Base-by-base conservation (phyloP, 345 rosid genomes). In the Populus euphratica region DNA sequence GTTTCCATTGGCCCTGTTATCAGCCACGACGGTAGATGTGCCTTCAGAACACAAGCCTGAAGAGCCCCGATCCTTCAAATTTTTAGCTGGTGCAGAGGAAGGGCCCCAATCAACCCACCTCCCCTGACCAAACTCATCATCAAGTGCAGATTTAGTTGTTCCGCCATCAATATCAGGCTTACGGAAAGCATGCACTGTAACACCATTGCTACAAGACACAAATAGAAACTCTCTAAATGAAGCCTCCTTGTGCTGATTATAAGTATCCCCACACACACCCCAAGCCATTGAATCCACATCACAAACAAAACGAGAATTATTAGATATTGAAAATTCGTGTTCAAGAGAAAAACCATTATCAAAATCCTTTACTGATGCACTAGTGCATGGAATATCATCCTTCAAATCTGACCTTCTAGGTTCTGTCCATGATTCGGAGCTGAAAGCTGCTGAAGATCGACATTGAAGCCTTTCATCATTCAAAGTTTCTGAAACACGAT, bases 51-150 rank as follows among this genome's bases (percentile, higher is more conserved):
- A 75, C 63, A 74, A 73, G 77, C 74, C 56, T 69, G 43, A 81
- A 79, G 81, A 49, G 62, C 79, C 85, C 73, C 74, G 75, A 27
- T 35, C 75, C 65, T 12, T 76, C 16, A 39, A 25, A 74, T 73
- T 75, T 65, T 73, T 81, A 75, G 78, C 77, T 74, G 84, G 74
- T 33, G 38, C 29, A 54, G 80, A 61, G 23, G 74, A 78, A 81
- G 99, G 97, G 47, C 97, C 97, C 98, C 99, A 96, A 69, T 92
- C 87, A 76, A 89, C 92, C 99, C 98, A 96, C 78, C 89, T 85
- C 79, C 98, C 99, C 75, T 83, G 81, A 84, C 74, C 83, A 77
- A 78, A 78, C 77, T 88, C 87, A 74, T 81, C 87, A 73, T 85
- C 88, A 76, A 76, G 63, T 33, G 72, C 70, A 69, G 79, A 29